Percentiles rank a stretch among this genome's conserved stretches.
phyloP scores from a whole-genome alignment of 768 basidiomycete genomes.

The Pisolithus orientalis region DNA sequence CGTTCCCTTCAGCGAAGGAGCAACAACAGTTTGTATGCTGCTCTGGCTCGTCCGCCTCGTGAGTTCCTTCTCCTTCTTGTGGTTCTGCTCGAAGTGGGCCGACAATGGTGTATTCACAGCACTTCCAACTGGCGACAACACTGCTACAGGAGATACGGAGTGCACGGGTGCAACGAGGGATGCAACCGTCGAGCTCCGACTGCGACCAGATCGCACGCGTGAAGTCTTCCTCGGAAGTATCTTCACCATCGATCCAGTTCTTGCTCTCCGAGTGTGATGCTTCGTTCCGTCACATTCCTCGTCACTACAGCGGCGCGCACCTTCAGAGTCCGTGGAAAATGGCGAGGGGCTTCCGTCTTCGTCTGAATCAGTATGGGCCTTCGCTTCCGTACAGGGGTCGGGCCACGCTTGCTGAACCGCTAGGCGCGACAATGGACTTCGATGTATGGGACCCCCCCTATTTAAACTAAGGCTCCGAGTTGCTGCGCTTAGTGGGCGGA shows the following conservation, averaged over 20 bases:
- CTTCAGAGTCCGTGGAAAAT: constrained; percentile 59
- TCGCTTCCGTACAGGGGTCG: constrained; percentile 42
- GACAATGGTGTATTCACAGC: background rate
- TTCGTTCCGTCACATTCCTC: constrained; percentile 12
- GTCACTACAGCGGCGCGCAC: constrained; percentile 31
- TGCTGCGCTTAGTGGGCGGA: constrained; percentile 26
- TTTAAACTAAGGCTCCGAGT: constrained; percentile 29
- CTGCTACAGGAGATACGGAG: constrained; percentile 6
- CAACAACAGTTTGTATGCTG: constrained; percentile 69
- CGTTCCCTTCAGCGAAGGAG: constrained; percentile 40
- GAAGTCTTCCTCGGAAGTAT: constrained; percentile 27
- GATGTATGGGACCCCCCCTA: constrained; percentile 33
- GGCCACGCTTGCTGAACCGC: constrained; percentile 50
- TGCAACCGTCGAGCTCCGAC: constrained; percentile 64
- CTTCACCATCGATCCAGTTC: constrained; percentile 24
- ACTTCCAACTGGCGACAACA: constrained; percentile 9
- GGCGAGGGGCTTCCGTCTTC: constrained; percentile 50
- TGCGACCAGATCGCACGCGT: constrained; percentile 29
- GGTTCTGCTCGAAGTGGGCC: constrained; percentile 12
- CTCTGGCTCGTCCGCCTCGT: constrained; percentile 51
- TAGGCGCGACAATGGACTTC: constrained; percentile 62
- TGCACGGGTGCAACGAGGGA: constrained; percentile 41
- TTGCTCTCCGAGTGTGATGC: constrained; percentile 1
- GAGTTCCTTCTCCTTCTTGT: constrained; percentile 13
- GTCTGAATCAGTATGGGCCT: constrained; percentile 36